Conservation (phyloP, 2,329 filamentous ascomycete genomes). For the Cladosporium austrohemisphaericum region DNA sequence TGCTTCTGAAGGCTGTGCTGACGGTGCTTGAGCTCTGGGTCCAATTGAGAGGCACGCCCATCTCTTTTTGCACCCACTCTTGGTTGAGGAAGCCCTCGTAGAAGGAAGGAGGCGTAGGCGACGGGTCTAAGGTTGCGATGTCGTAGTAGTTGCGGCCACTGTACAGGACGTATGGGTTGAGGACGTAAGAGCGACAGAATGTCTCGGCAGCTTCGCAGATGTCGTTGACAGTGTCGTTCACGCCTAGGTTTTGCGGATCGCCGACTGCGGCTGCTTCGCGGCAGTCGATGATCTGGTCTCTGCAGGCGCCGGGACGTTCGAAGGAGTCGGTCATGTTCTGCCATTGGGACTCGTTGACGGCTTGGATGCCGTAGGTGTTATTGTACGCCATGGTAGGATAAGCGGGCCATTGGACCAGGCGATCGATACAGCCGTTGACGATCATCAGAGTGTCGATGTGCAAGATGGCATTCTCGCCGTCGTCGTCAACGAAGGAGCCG, state of each 20-base stretch:
- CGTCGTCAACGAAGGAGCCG: slow-evolving; percentile 34
- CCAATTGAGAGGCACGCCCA: slow-evolving; percentile 47
- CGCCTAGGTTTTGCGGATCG: slow-evolving; percentile 48
- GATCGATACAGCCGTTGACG: slow-evolving; percentile 53
- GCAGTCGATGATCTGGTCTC: slow-evolving; percentile 51
- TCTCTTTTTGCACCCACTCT: slow-evolving; percentile 51
- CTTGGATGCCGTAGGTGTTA: slow-evolving; percentile 55
- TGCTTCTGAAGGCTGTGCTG: slow-evolving; percentile 29
- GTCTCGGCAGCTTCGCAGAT: slow-evolving; percentile 44
- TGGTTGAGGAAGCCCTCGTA: slow-evolving; percentile 55
- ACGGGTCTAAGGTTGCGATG: slow-evolving; percentile 48
- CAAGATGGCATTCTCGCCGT: slow-evolving; percentile 33
- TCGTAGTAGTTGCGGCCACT: slow-evolving; percentile 55
- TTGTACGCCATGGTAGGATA: slow-evolving; percentile 49
- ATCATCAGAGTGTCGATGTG: slow-evolving; percentile 50
- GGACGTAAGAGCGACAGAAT: slow-evolving; percentile 46
- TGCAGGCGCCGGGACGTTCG: slow-evolving; percentile 48
- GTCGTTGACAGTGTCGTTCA: slow-evolving; percentile 36
- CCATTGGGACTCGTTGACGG: slow-evolving; percentile 48
- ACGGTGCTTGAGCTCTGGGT: slow-evolving; percentile 14
- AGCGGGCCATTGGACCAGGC: slow-evolving; percentile 44
- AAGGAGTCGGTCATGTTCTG: slow-evolving; percentile 45
- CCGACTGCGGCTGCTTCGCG: slow-evolving; percentile 44
- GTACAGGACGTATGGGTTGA: slow-evolving; percentile 42
- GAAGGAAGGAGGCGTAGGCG: slow-evolving; percentile 38